These are phyloP conservation scores for Hypoxylon lienhwacheense DNA, from an alignment of 495 filamentous ascomycete species.

Conservation along the genomic window DNA sequence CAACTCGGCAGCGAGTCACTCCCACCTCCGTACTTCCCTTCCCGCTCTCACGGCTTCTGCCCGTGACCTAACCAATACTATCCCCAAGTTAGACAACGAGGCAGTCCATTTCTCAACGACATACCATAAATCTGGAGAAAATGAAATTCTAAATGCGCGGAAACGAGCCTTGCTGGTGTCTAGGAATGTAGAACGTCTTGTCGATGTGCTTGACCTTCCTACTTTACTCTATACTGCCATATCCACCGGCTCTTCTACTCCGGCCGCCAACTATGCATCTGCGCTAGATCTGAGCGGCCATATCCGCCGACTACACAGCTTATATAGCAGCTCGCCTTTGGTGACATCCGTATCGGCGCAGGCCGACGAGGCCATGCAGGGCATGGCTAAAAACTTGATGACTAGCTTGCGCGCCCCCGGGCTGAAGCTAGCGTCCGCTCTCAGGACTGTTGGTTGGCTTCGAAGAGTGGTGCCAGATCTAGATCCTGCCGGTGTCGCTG, in stretches of 20 bases:
- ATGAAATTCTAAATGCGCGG: conserved; percentile 68
- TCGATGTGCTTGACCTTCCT: conserved; percentile 90
- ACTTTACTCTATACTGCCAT: conserved; percentile 72
- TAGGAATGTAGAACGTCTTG: conserved; percentile 83
- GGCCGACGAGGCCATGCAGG: conserved; percentile 85
- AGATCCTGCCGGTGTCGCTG: conserved; percentile 52
- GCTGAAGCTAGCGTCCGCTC: conserved; percentile 85
- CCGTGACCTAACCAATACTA: conserved; percentile 63
- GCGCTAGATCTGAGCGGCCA: conserved; percentile 93
- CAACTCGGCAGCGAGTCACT: conserved; percentile 73
- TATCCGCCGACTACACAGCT: conserved; percentile 79
- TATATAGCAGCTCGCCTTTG: conserved; percentile 79
- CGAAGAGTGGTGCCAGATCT: conserved; percentile 83
- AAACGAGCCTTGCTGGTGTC: conserved; percentile 83
- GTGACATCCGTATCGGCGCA: conserved; percentile 72
- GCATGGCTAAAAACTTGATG: conserved; percentile 86
- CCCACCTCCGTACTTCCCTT: conserved; percentile 66
- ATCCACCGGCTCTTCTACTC: conserved; percentile 46
- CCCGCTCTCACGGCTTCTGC: conserved; percentile 67
- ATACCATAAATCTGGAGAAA: conserved; percentile 75
- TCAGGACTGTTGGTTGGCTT: conserved; percentile 91
- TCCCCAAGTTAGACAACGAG: conserved; percentile 79
- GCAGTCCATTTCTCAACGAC: conserved; percentile 79
- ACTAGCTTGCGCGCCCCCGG: conserved; percentile 70
- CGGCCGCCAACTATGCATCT: conserved; percentile 72